A percentile compares a stretch with the other conserved stretches of the same genome.
These are phyloP conservation scores for Ceratobasidium sp. DNA, from an alignment of 1,284 basidiomycete genomes.

Conservation along the genomic window DNA sequence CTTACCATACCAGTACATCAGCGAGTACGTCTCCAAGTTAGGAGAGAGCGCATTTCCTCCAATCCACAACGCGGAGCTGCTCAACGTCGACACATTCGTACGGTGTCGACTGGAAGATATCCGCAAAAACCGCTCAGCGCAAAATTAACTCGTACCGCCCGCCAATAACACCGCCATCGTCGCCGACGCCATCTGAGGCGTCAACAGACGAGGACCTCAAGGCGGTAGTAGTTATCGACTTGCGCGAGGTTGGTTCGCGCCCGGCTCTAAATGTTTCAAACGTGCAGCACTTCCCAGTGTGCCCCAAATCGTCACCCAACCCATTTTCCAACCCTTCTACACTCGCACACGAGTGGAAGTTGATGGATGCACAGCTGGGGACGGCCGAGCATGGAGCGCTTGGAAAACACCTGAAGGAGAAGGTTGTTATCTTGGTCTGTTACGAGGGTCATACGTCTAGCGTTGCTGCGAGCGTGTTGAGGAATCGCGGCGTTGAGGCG, in stretches of 20 bases:
- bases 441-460: slow-evolving; percentile 6
- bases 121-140: slow-evolving; percentile 16
- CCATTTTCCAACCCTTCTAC: slow-evolving; percentile 20
- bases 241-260: slow-evolving; percentile 5
- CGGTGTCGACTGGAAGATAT: slow-evolving; percentile 36
- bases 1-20: slow-evolving; percentile 40
- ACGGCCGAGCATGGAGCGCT: neutral
- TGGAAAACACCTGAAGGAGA: neutral
- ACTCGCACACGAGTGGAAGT: slow-evolving; percentile 18
- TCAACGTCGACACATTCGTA: slow-evolving; percentile 26
- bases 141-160: neutral
- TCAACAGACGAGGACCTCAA: neutral
- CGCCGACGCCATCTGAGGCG: slow-evolving; percentile 11
- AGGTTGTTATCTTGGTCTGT: neutral
- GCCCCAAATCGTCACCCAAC: neutral
- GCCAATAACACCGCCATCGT: slow-evolving; percentile 26
- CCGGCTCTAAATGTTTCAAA: neutral
- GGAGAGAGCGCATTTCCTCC: slow-evolving; percentile 28
- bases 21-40: slow-evolving; percentile 33
- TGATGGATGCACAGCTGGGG: slow-evolving; percentile 6
- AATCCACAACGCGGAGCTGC: slow-evolving; percentile 37
- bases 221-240: slow-evolving; percentile 17
- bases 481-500: slow-evolving; percentile 10
- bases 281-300: neutral
- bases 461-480: neutral